A percentile compares a stretch with the other conserved stretches of the same genome.
phyloP scores from a whole-genome alignment of 805 yeast species.

The Starmerella asiatica region DNA sequence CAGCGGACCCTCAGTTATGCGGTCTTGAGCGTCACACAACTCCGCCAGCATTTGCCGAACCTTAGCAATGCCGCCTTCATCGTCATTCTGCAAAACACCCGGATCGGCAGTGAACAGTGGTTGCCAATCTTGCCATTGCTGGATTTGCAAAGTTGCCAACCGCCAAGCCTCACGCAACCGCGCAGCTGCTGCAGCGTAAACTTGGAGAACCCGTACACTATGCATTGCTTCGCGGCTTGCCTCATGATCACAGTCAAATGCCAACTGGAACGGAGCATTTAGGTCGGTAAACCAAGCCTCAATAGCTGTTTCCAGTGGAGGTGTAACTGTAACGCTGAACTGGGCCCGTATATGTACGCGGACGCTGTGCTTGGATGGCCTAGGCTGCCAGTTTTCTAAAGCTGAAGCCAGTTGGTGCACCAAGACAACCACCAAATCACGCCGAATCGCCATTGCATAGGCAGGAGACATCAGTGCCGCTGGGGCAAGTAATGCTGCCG shows the following conservation, averaged over 20 bases:
- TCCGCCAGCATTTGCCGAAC: not conserved
- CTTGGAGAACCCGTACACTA: not conserved
- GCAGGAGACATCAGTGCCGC: not conserved
- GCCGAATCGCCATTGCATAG: not conserved
- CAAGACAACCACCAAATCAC: conserved; percentile 1
- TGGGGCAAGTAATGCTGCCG: not conserved
- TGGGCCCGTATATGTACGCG: not conserved
- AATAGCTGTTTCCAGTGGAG: not conserved
- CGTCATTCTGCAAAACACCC: not conserved
- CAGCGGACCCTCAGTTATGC: conserved; percentile 26
- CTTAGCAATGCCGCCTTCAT: not conserved
- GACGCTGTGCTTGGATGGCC: not conserved
- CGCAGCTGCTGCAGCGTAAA: not conserved
- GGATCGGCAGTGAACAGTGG: conserved; percentile 34
- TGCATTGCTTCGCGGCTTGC: not conserved
- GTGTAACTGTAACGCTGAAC: not conserved
- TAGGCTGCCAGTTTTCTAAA: not conserved
- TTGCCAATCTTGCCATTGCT: conserved; percentile 44
- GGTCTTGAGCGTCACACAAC: not conserved
- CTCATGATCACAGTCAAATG: not conserved
- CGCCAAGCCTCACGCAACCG: conserved; percentile 1
- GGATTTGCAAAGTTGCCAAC: conserved; percentile 26
- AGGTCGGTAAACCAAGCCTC: not conserved
- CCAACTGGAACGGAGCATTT: not conserved
- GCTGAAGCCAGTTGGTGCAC: not conserved